These are phyloP conservation scores for Pseudogymnoascus sp. DNA, from an alignment of 2,329 filamentous ascomycete genomes.

Conservation along the genomic window DNA sequence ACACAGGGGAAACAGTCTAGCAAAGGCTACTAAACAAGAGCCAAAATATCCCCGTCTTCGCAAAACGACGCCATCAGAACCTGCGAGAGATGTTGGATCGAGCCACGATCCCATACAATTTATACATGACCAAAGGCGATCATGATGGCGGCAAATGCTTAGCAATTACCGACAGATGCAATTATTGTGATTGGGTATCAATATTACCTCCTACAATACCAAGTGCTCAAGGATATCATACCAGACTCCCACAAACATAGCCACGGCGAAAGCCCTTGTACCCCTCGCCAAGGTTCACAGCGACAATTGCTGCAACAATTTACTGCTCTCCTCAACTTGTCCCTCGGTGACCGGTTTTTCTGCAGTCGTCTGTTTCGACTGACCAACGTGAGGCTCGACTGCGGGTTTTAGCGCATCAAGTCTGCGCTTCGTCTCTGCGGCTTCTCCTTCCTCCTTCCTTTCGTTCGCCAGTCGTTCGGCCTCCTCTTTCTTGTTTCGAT, in stretches of 20 bases:
- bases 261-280: neutral
- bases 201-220: neutral
- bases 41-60: neutral
- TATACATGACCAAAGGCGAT: neutral
- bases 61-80: neutral
- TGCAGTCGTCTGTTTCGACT: neutral
- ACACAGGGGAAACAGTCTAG: neutral
- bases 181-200: neutral
- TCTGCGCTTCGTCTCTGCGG: constrained; percentile 24
- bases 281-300: neutral
- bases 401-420: constrained; percentile 20
- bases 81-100: neutral
- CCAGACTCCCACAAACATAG: neutral
- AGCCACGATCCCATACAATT: neutral
- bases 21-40: neutral
- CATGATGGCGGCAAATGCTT: neutral
- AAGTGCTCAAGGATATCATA: neutral
- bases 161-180: neutral
- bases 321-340: constrained; percentile 19
- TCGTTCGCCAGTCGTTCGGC: constrained; percentile 31
- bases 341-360: constrained; percentile 32
- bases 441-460: constrained; percentile 23
- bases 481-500: constrained; percentile 35
- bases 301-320: constrained; percentile 15
- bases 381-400: neutral